Conservation (phyloP, 805 yeast genomes). For the Cyberlindnera petersonii region DNA sequence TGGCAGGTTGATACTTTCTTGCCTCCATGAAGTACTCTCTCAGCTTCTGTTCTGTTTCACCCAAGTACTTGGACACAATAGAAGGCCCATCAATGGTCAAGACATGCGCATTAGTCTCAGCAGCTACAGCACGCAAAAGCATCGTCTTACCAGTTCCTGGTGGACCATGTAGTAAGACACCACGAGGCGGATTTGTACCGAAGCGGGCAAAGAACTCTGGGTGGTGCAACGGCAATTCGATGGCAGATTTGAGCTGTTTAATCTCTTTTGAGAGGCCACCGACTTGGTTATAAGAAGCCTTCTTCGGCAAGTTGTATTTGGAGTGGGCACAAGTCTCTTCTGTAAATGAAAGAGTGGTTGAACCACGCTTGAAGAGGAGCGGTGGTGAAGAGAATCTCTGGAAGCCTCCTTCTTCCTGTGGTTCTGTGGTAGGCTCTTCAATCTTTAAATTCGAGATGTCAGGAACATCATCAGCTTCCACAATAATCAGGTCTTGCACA, state of each 20-base stretch:
- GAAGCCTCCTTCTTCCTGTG: slow-evolving; percentile 12
- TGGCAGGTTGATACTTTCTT: slow-evolving; percentile 75
- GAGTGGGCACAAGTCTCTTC: slow-evolving; percentile 27
- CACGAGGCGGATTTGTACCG: slow-evolving; percentile 91
- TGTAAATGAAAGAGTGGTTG: slow-evolving; percentile 28
- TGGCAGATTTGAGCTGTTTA: slow-evolving; percentile 53
- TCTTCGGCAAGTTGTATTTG: slow-evolving; percentile 43
- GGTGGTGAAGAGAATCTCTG: slow-evolving; percentile 42
- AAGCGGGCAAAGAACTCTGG: slow-evolving; percentile 77
- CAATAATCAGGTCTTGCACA: slow-evolving; percentile 17
- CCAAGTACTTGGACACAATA: slow-evolving; percentile 86
- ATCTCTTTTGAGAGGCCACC: slow-evolving; percentile 80
- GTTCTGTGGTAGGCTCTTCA: slow-evolving; percentile 20
- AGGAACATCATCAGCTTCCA: slow-evolving; percentile 33
- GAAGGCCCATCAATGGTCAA: slow-evolving; percentile 87
- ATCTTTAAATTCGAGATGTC: slow-evolving; percentile 38
- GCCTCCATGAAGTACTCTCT: slow-evolving; percentile 85
- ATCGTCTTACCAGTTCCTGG: slow-evolving; percentile 97
- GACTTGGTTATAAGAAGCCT: slow-evolving; percentile 47
- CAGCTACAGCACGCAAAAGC: slow-evolving; percentile 78
- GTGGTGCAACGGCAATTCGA: slow-evolving; percentile 74
- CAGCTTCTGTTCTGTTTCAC: slow-evolving; percentile 89
- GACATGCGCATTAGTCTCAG: slow-evolving; percentile 76
- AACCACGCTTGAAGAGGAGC: slow-evolving; percentile 38
- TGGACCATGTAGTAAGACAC: slow-evolving; percentile 91